A percentile compares a stretch with the other conserved stretches of the same genome.
Evolutionary conservation across 78 protist species (phyloP).

Genomic region (Planoprotostelium fungivorum): DNA sequence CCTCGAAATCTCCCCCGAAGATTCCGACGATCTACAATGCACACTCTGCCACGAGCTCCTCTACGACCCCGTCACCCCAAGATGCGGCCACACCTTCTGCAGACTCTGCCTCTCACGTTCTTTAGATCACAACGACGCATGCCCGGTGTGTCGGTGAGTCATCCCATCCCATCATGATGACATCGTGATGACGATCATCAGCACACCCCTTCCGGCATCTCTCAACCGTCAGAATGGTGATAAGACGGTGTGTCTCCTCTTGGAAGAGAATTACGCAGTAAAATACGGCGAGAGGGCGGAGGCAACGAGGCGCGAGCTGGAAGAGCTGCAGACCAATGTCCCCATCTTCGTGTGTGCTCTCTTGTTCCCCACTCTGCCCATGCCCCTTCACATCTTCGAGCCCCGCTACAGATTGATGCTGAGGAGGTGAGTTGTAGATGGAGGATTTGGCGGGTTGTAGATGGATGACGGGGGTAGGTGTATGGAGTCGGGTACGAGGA

Average conservation of each 20-base stretch:
- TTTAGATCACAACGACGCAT: slow-evolving; percentile 6
- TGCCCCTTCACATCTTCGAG: slow-evolving; percentile 32
- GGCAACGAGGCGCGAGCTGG: not conserved
- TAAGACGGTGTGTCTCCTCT: not conserved
- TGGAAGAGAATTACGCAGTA: not conserved
- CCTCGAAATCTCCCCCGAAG: not conserved
- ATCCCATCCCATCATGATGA: not conserved
- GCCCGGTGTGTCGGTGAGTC: slow-evolving; percentile 22
- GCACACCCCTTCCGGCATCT: not conserved
- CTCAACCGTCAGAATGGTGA: not conserved
- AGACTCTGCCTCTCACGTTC: slow-evolving; percentile 13
- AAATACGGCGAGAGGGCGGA: not conserved
- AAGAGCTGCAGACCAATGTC: not conserved
- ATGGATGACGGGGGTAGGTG: not conserved
- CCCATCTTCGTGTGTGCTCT: slow-evolving; percentile 20
- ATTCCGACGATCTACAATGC: slow-evolving; percentile 16
- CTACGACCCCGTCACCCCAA: slow-evolving; percentile 17
- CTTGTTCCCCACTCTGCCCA: not conserved
- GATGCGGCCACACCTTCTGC: slow-evolving; percentile 42
- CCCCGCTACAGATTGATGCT: slow-evolving; percentile 24
- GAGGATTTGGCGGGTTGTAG: not conserved
- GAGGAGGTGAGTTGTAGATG: not conserved
- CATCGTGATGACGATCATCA: not conserved
- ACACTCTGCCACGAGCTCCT: slow-evolving; percentile 10
- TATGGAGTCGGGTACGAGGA: not conserved